These are phyloP conservation scores for Ceratocystis destructans DNA, from an alignment of 2,329 filamentous ascomycete species.

Conservation along the genomic window DNA sequence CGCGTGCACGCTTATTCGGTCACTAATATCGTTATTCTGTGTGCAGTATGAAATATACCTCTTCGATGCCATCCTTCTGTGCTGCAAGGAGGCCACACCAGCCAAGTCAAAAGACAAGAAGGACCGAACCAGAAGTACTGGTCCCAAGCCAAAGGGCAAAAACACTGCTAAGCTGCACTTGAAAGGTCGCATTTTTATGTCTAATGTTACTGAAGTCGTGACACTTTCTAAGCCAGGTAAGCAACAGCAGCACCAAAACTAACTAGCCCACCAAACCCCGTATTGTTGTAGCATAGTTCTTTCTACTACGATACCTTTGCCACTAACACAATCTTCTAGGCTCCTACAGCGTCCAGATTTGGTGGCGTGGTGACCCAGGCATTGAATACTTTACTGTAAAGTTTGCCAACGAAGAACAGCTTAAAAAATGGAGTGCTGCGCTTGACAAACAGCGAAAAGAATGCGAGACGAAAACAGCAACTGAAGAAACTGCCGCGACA, in stretches of 20 bases:
- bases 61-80: slow-evolving; percentile 87
- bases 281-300: too few species aligned
- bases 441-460: slow-evolving; percentile 64
- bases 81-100: slow-evolving; percentile 86
- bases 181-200: slow-evolving; percentile 97
- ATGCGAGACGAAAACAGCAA: slow-evolving; percentile 36
- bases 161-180: slow-evolving; percentile 76
- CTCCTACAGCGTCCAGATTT: slow-evolving; percentile 91
- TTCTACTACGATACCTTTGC: too few species aligned
- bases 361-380: slow-evolving; percentile 93
- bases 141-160: slow-evolving; percentile 41
- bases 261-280: too few species aligned
- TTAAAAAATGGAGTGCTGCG: slow-evolving; percentile 81
- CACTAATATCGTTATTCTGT: slow-evolving; percentile 14
- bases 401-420: slow-evolving; percentile 77
- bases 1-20: slow-evolving; percentile 8
- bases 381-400: slow-evolving; percentile 95
- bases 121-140: slow-evolving; percentile 44
- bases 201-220: slow-evolving; percentile 91
- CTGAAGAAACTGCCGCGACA: slow-evolving; percentile 41
- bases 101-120: slow-evolving; percentile 73
- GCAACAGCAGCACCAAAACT: slow-evolving; percentile 22
- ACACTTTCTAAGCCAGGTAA: slow-evolving; percentile 76
- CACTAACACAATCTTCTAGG: slow-evolving; percentile 35
- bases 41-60: slow-evolving; percentile 88